These are phyloP conservation scores for Naematelia encephala DNA, from an alignment of 768 basidiomycete genomes.

Conservation along the genomic window DNA sequence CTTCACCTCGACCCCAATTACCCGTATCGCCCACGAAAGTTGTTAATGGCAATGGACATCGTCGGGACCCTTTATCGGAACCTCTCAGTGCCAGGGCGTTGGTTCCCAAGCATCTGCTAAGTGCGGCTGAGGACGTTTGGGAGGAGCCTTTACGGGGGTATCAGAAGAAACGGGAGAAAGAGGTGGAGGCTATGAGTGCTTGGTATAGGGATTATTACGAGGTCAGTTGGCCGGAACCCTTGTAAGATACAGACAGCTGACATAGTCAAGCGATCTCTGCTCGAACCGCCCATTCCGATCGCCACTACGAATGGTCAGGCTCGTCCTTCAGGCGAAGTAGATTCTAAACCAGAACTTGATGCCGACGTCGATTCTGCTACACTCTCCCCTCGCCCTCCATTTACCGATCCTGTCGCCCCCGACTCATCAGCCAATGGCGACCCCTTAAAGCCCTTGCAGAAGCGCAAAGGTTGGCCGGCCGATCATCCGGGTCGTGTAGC, in stretches of 20 bases:
- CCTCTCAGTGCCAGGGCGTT: neutral
- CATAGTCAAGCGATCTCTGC: neutral
- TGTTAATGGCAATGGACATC: neutral
- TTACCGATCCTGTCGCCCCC: neutral
- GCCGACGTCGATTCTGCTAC: neutral
- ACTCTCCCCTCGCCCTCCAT: neutral
- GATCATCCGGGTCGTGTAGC: slow-evolving; percentile 27
- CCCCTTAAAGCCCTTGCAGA: slow-evolving; percentile 5
- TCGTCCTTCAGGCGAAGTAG: neutral
- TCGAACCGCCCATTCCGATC: neutral
- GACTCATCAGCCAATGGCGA: slow-evolving; percentile 3
- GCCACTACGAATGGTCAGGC: neutral
- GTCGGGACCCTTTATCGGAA: neutral
- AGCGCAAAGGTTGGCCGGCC: slow-evolving; percentile 25
- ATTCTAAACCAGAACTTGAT: neutral
- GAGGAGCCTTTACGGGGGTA: slow-evolving; percentile 26
- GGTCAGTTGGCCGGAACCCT: neutral
- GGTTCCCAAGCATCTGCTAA: slow-evolving; percentile 3
- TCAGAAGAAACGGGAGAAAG: slow-evolving; percentile 32
- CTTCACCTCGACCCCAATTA: neutral
- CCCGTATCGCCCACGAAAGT: neutral
- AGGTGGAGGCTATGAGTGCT: slow-evolving; percentile 14
- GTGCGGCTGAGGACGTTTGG: slow-evolving; percentile 38
- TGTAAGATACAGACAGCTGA: neutral
- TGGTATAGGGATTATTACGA: neutral